Percentiles rank a stretch among this genome's conserved stretches.
These are phyloP conservation scores for Eucalyptus tenuipes DNA, from an alignment of 345 rosid species.

Conservation along the genomic window DNA sequence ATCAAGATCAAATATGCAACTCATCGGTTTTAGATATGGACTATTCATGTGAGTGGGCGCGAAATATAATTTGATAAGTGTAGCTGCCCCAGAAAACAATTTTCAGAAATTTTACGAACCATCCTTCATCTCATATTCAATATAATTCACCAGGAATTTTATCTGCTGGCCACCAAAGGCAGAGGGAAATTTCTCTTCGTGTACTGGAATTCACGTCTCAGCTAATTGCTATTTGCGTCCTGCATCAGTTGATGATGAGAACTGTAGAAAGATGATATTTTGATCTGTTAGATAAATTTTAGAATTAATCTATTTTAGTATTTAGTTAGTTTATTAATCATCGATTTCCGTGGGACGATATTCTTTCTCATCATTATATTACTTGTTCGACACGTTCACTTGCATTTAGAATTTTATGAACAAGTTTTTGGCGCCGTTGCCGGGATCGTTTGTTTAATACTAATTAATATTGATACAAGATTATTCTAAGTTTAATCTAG, in stretches of 20 bases:
- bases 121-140: neutral
- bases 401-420: no score
- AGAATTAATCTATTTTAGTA: no score
- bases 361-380: no score
- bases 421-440: no score
- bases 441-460: no score
- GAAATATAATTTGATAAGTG: neutral
- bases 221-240: neutral
- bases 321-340: no score
- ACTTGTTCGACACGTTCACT: no score
- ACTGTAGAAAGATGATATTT: neutral
- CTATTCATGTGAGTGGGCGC: neutral
- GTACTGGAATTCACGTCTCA: fast-evolving
- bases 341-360: no score
- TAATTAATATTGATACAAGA: no score
- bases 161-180: neutral
- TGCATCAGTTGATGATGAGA: neutral
- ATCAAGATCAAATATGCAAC: neutral
- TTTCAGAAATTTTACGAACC: neutral
- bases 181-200: neutral
- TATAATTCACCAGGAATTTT: no score
- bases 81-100: neutral
- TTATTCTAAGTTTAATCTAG: no score
- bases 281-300: no score
- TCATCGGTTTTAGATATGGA: neutral